Base-by-base conservation (phyloP, 148 eudicot genomes). In the Pouteria glomerata region DNA sequence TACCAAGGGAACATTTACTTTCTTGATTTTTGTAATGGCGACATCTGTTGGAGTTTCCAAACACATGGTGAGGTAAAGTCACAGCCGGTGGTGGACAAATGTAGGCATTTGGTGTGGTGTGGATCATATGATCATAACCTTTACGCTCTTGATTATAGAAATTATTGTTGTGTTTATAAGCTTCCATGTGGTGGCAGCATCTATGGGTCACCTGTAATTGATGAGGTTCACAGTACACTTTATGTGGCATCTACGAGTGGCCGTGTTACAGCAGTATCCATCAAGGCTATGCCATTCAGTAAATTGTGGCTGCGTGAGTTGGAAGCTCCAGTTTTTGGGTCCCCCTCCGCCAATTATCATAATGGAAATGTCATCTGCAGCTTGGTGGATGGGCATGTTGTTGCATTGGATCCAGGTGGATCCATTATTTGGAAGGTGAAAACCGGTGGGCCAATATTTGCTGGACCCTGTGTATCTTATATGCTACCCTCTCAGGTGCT, bases 1-100 rank as follows among this genome's bases (percentile, higher is more conserved):
- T 94, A 94, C 84, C 77, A 80, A 73, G 97, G 98, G 76, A 91
- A 82, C n/a, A 85, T 94, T 58, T 94, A 94, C 72, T 94, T 94
- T 70, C 73, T 94, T 57, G 81, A 91, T 74, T 71, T 85, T 42
- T 52, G 63, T 72, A 74, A 73, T 72, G 98, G 98, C 37, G 77
- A 60, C 76, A 72, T 86, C 76, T 65, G 76, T 61, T 94, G 97
- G 97, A 86, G 80, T 77, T 94, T 87, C 79, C 87, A 82, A 86
- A 91, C 98, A 45, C 66, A 76, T 63, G 97, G 91, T 24, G 98
- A 87, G 84, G 90, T 90, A 18, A 93, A 93, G 81, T 85, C 92
- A 59, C 95, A 93, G 76, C 97, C 98, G 10, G 62, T 83, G 70
- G 78, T 87, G 52, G 97, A 93, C 77, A 79, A 75, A 67, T 33